Percentiles rank a stretch among this genome's conserved stretches.
phyloP scores from a whole-genome alignment of 306 rosid genomes.

The Corylus americana region DNA sequence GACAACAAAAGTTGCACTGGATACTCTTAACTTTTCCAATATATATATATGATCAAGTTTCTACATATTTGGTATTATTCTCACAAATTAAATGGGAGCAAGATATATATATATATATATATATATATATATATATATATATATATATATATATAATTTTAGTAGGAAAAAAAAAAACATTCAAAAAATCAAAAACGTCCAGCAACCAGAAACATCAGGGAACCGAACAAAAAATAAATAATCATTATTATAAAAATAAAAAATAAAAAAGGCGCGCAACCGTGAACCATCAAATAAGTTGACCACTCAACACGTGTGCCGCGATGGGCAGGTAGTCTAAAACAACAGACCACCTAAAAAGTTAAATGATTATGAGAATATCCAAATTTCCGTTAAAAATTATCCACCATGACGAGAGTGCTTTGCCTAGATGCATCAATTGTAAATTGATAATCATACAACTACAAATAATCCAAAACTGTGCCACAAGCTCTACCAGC shows the following conservation, averaged over 20 bases:
- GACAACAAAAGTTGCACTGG: too few species aligned
- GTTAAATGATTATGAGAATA: background rate
- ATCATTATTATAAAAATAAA: too few species aligned
- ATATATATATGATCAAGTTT: too few species aligned
- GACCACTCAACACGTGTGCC: background rate
- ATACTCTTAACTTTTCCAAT: too few species aligned
- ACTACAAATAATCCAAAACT: too few species aligned
- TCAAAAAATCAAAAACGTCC: background rate
- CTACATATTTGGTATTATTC: background rate
- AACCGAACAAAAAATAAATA: background rate
- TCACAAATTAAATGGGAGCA: background rate
- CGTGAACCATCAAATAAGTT: background rate
- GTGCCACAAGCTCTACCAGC: too few species aligned
- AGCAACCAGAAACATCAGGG: background rate
- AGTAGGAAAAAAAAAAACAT: too few species aligned
- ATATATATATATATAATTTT: too few species aligned
- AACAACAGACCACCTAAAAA: background rate
- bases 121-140: too few species aligned
- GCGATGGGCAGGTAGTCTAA: background rate
- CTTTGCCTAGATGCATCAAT: background rate
- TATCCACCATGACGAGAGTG: background rate
- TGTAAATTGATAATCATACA: too few species aligned
- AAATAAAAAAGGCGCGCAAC: too few species aligned
- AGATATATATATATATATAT: background rate
- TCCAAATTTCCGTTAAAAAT: background rate